A percentile compares a stretch with the other conserved stretches of the same genome.
phyloP scores from a whole-genome alignment of 331 rosid genomes.

The Pyrus hybrid region DNA sequence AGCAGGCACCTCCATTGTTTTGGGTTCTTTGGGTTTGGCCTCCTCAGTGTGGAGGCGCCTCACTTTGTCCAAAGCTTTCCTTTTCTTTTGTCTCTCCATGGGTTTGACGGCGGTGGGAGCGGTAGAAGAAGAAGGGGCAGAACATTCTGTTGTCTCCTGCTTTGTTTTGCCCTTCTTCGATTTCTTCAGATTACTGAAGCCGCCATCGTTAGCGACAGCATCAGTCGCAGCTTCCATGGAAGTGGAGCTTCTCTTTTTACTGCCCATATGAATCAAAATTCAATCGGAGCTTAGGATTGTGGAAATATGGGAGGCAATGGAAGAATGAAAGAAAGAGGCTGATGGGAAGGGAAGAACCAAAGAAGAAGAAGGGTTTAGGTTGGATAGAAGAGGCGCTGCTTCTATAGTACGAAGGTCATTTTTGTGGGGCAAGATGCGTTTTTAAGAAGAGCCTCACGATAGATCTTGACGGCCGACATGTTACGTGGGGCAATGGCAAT shows the following conservation, averaged over 20 bases:
- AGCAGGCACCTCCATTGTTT: background rate
- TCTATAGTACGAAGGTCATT: too few relatives aligned
- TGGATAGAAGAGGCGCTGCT: too few relatives aligned
- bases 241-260: conserved; percentile 42
- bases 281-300: background rate
- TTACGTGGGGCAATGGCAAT: too few relatives aligned
- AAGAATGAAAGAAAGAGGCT: too few relatives aligned
- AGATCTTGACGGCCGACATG: too few relatives aligned
- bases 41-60: conserved; percentile 24
- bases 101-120: conserved; percentile 35
- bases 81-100: conserved; percentile 82
- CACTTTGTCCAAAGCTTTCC: conserved; percentile 67
- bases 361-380: too few relatives aligned
- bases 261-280: conserved; percentile 26
- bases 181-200: conserved; percentile 18
- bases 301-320: background rate
- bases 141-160: conserved; percentile 12
- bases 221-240: conserved; percentile 18
- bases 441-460: too few relatives aligned
- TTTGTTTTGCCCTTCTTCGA: conserved; percentile 21
- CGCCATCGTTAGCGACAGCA: background rate
- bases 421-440: too few relatives aligned
- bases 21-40: background rate
- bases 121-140: conserved; percentile 20
- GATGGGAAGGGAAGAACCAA: too few relatives aligned